Conservation (phyloP, 305 asterid species). For the Plantago coronopus region DNA sequence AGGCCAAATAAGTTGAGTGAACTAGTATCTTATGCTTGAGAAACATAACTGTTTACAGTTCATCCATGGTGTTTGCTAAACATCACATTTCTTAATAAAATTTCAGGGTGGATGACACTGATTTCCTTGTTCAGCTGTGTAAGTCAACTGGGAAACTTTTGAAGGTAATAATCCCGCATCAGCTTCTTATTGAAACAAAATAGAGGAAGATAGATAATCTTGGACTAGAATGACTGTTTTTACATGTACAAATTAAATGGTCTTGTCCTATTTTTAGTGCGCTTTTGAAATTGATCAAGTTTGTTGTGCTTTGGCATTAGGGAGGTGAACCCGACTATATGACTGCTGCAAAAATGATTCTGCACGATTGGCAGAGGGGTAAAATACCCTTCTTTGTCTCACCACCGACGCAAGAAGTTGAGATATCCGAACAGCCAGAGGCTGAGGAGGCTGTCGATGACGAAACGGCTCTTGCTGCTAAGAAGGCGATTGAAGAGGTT, state of each 20-base stretch:
- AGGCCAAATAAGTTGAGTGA: too few species aligned
- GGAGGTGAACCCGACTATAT: slow-evolving; percentile 93
- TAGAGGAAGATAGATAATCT: not conserved
- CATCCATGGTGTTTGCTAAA: not conserved
- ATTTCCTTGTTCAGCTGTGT: slow-evolving; percentile 88
- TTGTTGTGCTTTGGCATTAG: slow-evolving; percentile 29
- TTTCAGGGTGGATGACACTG: slow-evolving; percentile 76
- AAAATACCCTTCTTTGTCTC: too few species aligned
- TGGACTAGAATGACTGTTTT: too few species aligned
- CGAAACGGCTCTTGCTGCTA: too few species aligned
- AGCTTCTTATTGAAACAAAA: not conserved
- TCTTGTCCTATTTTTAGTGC: not conserved
- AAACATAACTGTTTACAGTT: not conserved
- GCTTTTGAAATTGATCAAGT: not conserved
- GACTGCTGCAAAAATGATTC: slow-evolving; percentile 91
- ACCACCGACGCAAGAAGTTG: too few species aligned
- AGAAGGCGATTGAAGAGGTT: too few species aligned
- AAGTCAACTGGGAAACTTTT: slow-evolving; percentile 75
- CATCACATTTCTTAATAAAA: slow-evolving; percentile 3
- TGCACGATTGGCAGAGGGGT: slow-evolving; percentile 94
- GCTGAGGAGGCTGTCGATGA: too few species aligned
- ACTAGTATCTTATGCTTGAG: too few species aligned
- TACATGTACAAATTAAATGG: not conserved
- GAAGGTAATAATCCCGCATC: slow-evolving; percentile 40
- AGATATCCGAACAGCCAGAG: too few species aligned